Base-by-base conservation (phyloP, 2,329 filamentous ascomycete species). In the Periconia macrospinosa region DNA sequence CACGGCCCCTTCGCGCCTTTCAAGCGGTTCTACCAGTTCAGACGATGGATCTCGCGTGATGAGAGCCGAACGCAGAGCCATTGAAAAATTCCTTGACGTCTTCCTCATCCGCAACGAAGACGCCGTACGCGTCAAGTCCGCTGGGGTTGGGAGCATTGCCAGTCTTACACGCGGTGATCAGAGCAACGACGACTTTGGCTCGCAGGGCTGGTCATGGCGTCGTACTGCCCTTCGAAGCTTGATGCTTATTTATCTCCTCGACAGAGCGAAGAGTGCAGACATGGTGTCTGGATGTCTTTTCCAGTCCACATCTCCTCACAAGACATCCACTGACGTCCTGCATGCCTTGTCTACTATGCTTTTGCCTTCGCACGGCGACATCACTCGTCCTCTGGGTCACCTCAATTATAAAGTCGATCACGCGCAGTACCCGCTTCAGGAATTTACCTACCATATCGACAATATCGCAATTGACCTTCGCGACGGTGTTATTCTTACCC, bases 381-480 rank as follows among this genome's bases (percentile, higher is more conserved):
- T 86, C 47, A 72, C 71, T 3, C 79, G 84, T 17, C 76, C 79
- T 2, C 71, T 88, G 2, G 76, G 75, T 20, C 82, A 86, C 61
- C 70, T 87, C 19, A 79, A 79, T 53, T 87, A 84, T 66, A 76
- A 76, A n/a, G 70, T 86, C 19, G 65, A 67, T 3, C 79, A 84
- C 62, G 69, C 76, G 8, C 85, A 88, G 62, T 78, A 81, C 54
- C 78, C 79, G 2, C 74, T 87, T 6, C 77, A 85, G 56, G 85
- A 88, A 67, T 83, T 83, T 57, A 72, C 76, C 1, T 87, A 85
- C 63, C 71, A 72, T 40, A 80, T 88, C 50, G 72, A 76, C 9
- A 87, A 87, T 59, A 75, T 88, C 20, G 85, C 84, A 1, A 78
- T 84, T 9, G 85, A 87, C 61, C 73, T 88, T 19, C 79, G 85